Evolutionary conservation across 768 basidiomycete genomes (phyloP).

Genomic region (Mycena latifolia): DNA sequence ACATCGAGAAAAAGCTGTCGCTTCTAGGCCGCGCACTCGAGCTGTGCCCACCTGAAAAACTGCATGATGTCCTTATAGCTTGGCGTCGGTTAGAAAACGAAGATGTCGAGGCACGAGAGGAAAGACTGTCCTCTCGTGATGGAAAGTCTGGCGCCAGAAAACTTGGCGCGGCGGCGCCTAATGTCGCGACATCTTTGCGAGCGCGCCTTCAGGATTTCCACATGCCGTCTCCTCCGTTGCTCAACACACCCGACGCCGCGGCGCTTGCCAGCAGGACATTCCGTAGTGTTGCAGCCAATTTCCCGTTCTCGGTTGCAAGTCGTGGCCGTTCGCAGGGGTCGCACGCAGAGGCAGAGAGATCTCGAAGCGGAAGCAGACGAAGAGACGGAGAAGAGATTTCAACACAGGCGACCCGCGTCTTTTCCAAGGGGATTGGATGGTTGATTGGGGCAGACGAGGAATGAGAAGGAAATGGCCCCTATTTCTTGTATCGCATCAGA

Average conservation of each 20-base stretch:
- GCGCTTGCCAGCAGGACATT: slow-evolving; percentile 86
- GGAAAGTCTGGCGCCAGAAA: slow-evolving; percentile 32
- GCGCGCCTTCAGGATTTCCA: slow-evolving; percentile 74
- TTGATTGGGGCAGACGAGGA: slow-evolving; percentile 88
- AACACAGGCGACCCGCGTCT: slow-evolving; percentile 78
- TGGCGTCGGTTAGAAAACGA: slow-evolving; percentile 85
- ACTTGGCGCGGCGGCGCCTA: slow-evolving; percentile 43
- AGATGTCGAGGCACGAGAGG: slow-evolving; percentile 65
- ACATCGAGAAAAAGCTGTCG: slow-evolving; percentile 73
- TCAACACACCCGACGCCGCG: slow-evolving; percentile 83
- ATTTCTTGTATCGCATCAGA: neutral
- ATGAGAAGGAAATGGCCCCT: slow-evolving; percentile 20
- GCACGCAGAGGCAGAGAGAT: slow-evolving; percentile 57
- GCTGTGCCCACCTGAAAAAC: slow-evolving; percentile 85
- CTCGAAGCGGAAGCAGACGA: slow-evolving; percentile 55
- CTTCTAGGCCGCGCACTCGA: slow-evolving; percentile 87
- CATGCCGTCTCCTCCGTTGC: slow-evolving; percentile 75
- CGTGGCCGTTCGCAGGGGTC: slow-evolving; percentile 53
- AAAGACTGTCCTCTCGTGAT: slow-evolving; percentile 49
- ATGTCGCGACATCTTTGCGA: slow-evolving; percentile 65
- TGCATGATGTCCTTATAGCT: slow-evolving; percentile 79
- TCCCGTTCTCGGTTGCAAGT: slow-evolving; percentile 72
- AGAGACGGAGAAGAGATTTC: slow-evolving; percentile 73
- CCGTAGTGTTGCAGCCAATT: slow-evolving; percentile 79
- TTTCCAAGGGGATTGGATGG: slow-evolving; percentile 97